Base-by-base conservation (phyloP, 2,329 filamentous ascomycete species). In the Trichoderma guizhouense region DNA sequence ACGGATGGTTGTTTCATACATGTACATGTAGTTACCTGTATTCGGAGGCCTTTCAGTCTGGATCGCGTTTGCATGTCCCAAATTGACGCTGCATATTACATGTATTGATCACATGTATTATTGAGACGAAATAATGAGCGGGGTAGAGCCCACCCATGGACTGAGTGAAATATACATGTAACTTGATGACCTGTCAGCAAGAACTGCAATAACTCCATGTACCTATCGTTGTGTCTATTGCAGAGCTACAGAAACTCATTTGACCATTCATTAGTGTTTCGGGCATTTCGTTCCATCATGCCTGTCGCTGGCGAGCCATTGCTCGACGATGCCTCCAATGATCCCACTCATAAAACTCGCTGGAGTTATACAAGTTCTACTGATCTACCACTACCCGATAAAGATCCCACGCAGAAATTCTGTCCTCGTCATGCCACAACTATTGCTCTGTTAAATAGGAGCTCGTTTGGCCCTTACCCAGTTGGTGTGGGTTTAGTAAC, bases 351-450 rank as follows among this genome's bases (percentile, higher is more conserved):
- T 15, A 47, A 12, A 51, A 63, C 32, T 3, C 21, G 68, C 15
- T 70, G 68, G 68, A 70, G 68, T 30, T 70, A 62, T n/a, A n/a
- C 47, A 4, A 60, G 47, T 14, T 12, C 64, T 26, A 55, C 61
- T 32, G 69, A 71, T 53, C 30, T 47, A 7, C 55, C 70, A 7
- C 26, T 71, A 8, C 69, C 61, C 18, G 28, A 71, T 1, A 61
- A 71, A 21, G 69, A 71, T 47, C 18, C 61, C 30, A 57, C 47
- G 2, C 69, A 71, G 51, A 28, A n/a, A 5, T 71, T 65, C 34
- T 71, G 69, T 58, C 43, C 69, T n/a, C 69, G 69, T 2, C 69
- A 71, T 47, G 34, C 26, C 3, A 28, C n/a, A 2, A 71, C 69
- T 15, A 51, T 71, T 58, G 69, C 69, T 63, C 47, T 5, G 3